Evolutionary conservation across 805 yeast genomes (phyloP), one percentile per base, ranked within the genome.

Genomic region (Blastobotrys mokoenaii): DNA sequence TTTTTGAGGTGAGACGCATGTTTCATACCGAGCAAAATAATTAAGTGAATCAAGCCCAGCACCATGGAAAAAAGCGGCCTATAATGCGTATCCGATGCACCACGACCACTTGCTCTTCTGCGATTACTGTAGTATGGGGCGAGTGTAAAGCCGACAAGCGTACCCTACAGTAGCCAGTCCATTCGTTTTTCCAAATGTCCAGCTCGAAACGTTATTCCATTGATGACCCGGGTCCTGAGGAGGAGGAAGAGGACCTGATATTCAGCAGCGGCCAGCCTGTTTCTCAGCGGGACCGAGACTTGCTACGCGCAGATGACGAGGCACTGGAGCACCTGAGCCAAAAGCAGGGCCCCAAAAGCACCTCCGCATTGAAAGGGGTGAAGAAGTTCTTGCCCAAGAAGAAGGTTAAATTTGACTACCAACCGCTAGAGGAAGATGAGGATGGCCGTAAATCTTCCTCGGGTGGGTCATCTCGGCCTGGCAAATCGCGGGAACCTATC

Each of bases 221-320:
- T 30, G 51, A 48, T 29, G 42, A 37, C 25, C 51, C 47, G 37
- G 40, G n/a, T 12, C 30, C 30, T 16, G 48, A 40, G 20, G 53
- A 52, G 12, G 55, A 47, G 38, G 49, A 31, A n/a, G 53, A 49
- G 35, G 43, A 51, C 29, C 47, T 51, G 14, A 40, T 43, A 8
- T 30, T 16, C 16, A 35, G 35, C 27, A 32, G 44, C 36, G 54
- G 50, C 11, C 37, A 31, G 9, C 20, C 25, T 10, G 52, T 52
- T 25, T 45, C 50, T 8, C 46, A 47, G 9, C 50, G 35, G 10
- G 56, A 52, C 41, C 45, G 52, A 3, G 55, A 52, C 18, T 38
- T 53, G 30, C 44, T 52, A 11, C 32, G 48, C 4, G 51, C 48
- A 2, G 54, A 52, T 40, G 51, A 52, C 14, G 51, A 53, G 38